Conservation (phyloP, 2,329 filamentous ascomycete species). For the Magnaporthiopsis incrustans region DNA sequence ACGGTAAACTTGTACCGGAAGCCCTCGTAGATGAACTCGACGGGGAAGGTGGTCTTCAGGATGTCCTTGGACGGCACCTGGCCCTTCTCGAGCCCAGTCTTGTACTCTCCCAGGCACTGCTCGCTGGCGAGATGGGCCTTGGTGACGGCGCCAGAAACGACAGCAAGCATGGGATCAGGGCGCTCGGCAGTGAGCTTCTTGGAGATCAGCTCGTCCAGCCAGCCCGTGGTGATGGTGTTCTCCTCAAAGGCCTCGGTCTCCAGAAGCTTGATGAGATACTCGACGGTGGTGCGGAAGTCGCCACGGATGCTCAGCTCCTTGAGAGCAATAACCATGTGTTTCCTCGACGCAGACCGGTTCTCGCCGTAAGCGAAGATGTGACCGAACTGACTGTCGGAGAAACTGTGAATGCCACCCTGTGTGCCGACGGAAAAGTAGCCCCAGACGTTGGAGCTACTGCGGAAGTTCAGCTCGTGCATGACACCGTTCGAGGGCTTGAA, state of each 20-base stretch:
- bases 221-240: constrained; percentile 98
- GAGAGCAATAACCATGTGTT: constrained; percentile 98
- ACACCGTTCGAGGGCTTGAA: constrained; percentile 99
- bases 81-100: constrained; percentile 84
- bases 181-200: constrained; percentile 96
- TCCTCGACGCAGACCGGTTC: constrained; percentile 89
- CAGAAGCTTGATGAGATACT: constrained; percentile 97
- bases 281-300: constrained; percentile 97
- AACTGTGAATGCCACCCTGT: constrained; percentile 95
- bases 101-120: constrained; percentile 78
- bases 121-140: constrained; percentile 96
- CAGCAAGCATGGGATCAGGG: constrained; percentile 86
- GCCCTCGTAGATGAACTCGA: constrained; percentile 98
- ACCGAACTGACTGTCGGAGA: constrained; percentile 97
- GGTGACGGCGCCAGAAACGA: constrained; percentile 88
- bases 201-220: constrained; percentile 96
- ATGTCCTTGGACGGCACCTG: constrained; percentile 96
- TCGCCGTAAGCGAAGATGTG: constrained; percentile 99
- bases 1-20: constrained; percentile 96
- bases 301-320: constrained; percentile 99
- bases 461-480: constrained; percentile 98
- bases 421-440: constrained; percentile 99
- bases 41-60: constrained; percentile 91
- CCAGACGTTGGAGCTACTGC: constrained; percentile 98
- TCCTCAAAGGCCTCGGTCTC: constrained; percentile 98